Evolutionary conservation across 2,329 filamentous ascomycete genomes (phyloP).

Genomic region (Setomelanomma holmii): DNA sequence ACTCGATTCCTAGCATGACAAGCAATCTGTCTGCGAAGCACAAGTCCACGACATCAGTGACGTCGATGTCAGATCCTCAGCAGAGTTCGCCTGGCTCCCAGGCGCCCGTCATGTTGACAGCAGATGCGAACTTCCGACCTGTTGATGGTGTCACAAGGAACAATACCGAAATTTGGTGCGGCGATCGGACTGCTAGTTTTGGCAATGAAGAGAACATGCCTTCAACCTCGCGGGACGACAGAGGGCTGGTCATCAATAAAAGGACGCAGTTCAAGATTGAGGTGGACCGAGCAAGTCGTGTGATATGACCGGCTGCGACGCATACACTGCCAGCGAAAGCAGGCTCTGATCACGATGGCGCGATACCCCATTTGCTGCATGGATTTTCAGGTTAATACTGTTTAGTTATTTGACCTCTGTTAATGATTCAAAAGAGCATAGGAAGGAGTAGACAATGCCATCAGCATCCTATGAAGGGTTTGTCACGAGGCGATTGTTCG

Average conservation of each 20-base stretch:
- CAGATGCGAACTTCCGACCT: slow-evolving; percentile 33
- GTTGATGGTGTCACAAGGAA: slow-evolving; percentile 24
- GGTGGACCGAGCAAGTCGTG: slow-evolving; percentile 27
- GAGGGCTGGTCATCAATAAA: slow-evolving; percentile 37
- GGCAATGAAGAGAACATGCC: slow-evolving; percentile 20
- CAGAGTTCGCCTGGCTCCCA: slow-evolving; percentile 11
- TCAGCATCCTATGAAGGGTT: too few relatives aligned
- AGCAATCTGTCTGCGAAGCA: not conserved
- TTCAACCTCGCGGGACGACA: slow-evolving; percentile 18
- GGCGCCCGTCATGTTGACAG: slow-evolving; percentile 19
- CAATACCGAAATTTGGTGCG: slow-evolving; percentile 32
- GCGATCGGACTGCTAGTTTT: slow-evolving; percentile 21
- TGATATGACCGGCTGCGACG: slow-evolving; percentile 1
- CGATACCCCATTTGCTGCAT: too few relatives aligned
- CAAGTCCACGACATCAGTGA: slow-evolving; percentile 2
- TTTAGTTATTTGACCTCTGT: not conserved
- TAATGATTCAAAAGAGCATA: too few relatives aligned
- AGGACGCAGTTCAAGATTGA: slow-evolving; percentile 41
- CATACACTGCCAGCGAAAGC: not conserved
- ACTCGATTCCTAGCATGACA: not conserved
- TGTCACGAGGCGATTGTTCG: too few relatives aligned
- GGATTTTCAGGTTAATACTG: too few relatives aligned
- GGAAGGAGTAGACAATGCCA: too few relatives aligned
- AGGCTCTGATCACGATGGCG: not conserved
- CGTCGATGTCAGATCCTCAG: slow-evolving; percentile 10